Base-by-base conservation (phyloP, 2,329 filamentous ascomycete species). In the Pseudofabraea citricarpa region DNA sequence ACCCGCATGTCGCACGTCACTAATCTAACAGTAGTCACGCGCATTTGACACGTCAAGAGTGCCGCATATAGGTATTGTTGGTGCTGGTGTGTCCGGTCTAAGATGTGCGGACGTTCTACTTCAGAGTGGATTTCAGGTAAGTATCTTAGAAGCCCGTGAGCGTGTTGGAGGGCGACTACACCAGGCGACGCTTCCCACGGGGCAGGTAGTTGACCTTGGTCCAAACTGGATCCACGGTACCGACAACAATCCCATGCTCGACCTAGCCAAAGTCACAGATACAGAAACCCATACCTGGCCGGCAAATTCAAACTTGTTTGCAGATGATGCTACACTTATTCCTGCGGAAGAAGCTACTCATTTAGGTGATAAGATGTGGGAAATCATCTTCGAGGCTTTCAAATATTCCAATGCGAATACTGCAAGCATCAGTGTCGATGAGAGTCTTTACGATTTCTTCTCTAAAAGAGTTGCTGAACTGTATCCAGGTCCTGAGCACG, bases 1-100 rank as follows among this genome's bases (percentile, higher is more conserved):
- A n/a, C n/a, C n/a, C n/a, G n/a, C n/a, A n/a, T n/a, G n/a, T n/a
- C n/a, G n/a, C 13, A n/a, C 15, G 13, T 15, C 8, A 18, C 35
- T 37, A 22, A 37, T n/a, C 23, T 9, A 9, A 13, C 15, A 13
- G 8, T 22, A 37, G 35, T n/a, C 9, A 21, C 35, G 35, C 19
- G 23, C 13, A n/a, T 20, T 20, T 21, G 23, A 21, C 15, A 1
- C 15, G 4, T 38, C 35, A 15, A 39, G 22, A 12, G 5, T n/a
- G 19, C 35, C 35, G 10, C 35, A 37, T 24, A 23, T 37, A 22
- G 35, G 16, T 22, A 64, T 79, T 26, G 63, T 79, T 6, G 75
- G 75, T 15, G 74, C 74, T 15, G 76, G 77, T 4, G 66, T 78
- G 23, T 71, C 74, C 13, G 75, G 75, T 1, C 59, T 79, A 29